Evolutionary conservation across 2,329 filamentous ascomycete genomes (phyloP).

Genomic region (Chaetothyriales sp.): DNA sequence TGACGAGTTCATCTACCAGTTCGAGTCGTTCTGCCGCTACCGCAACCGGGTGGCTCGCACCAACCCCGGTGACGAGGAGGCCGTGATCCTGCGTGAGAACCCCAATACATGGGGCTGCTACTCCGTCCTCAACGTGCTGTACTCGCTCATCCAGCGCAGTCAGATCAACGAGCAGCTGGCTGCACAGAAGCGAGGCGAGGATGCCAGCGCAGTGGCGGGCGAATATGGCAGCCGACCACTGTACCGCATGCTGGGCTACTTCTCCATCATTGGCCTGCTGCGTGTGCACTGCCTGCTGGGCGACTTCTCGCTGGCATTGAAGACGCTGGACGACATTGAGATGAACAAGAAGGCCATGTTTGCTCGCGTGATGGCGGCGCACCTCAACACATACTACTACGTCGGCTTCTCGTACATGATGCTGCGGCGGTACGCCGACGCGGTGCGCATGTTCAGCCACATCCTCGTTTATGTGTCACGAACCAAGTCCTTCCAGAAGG

Average conservation of each 20-base stretch:
- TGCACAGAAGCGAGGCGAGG: slow-evolving; percentile 87
- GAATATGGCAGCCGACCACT: slow-evolving; percentile 89
- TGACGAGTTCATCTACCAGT: slow-evolving; percentile 99
- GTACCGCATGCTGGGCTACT: slow-evolving; percentile 98
- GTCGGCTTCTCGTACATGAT: slow-evolving; percentile 99
- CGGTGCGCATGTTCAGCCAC: slow-evolving; percentile 99
- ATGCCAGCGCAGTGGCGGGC: slow-evolving; percentile 71
- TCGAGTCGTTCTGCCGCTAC: slow-evolving; percentile 98
- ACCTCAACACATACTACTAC: slow-evolving; percentile 99
- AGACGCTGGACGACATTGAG: slow-evolving; percentile 98
- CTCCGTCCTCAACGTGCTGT: slow-evolving; percentile 96
- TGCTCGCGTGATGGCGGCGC: slow-evolving; percentile 95
- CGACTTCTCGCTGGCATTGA: slow-evolving; percentile 94
- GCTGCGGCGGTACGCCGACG: slow-evolving; percentile 98
- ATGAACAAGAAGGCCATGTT: slow-evolving; percentile 99
- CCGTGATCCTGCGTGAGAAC: slow-evolving; percentile 81
- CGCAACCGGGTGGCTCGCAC: slow-evolving; percentile 74
- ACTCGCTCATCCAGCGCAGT: slow-evolving; percentile 95
- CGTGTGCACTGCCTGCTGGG: slow-evolving; percentile 92
- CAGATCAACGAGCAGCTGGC: slow-evolving; percentile 96
- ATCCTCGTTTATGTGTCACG: slow-evolving; percentile 97
- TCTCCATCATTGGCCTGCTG: slow-evolving; percentile 94
- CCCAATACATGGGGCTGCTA: slow-evolving; percentile 99
- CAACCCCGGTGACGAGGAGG: slow-evolving; percentile 77
- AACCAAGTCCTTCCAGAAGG: slow-evolving; percentile 99